Conservation (phyloP, 305 asterid genomes). For the Withania somnifera region DNA sequence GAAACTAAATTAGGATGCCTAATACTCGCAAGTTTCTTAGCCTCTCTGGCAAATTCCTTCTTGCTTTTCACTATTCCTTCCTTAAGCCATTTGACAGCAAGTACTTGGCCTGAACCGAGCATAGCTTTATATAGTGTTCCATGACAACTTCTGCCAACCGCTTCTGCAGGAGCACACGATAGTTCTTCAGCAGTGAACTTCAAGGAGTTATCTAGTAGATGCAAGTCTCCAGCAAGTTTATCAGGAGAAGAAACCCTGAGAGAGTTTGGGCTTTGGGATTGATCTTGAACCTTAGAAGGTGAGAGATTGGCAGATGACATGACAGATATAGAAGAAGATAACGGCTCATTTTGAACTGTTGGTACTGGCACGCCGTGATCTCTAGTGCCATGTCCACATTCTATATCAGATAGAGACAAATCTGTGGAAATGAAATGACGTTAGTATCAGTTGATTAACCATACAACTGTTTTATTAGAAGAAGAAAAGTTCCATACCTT, state of each 20-base stretch:
- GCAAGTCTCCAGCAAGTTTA: constrained; percentile 74
- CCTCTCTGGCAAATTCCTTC: constrained; percentile 76
- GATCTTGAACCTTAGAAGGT: constrained; percentile 24
- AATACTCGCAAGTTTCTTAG: constrained; percentile 66
- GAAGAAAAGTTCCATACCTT: constrained; percentile 26
- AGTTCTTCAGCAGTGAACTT: constrained; percentile 64
- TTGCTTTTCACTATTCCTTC: constrained; percentile 71
- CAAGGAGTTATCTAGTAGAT: constrained; percentile 49
- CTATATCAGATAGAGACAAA: constrained; percentile 21
- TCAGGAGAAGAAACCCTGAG: constrained; percentile 68
- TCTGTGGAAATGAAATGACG: constrained; percentile 17
- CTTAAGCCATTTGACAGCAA: constrained; percentile 75
- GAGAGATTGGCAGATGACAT: constrained; percentile 24
- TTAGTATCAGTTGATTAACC: background rate
- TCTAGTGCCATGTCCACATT: constrained; percentile 19
- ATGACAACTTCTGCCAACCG: constrained; percentile 77
- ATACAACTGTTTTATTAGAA: background rate
- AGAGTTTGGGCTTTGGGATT: constrained; percentile 27
- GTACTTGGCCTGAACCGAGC: constrained; percentile 41
- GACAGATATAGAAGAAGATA: constrained; percentile 26
- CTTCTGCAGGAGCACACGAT: constrained; percentile 81
- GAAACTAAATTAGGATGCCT: constrained; percentile 63
- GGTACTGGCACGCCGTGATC: constrained; percentile 22
- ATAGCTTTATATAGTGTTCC: constrained; percentile 72
- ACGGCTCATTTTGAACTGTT: constrained; percentile 21